Evolutionary conservation across 495 filamentous ascomycete genomes (phyloP), one percentile per base, ranked within the genome.

Genomic region (Hypoxylon fuscum): DNA sequence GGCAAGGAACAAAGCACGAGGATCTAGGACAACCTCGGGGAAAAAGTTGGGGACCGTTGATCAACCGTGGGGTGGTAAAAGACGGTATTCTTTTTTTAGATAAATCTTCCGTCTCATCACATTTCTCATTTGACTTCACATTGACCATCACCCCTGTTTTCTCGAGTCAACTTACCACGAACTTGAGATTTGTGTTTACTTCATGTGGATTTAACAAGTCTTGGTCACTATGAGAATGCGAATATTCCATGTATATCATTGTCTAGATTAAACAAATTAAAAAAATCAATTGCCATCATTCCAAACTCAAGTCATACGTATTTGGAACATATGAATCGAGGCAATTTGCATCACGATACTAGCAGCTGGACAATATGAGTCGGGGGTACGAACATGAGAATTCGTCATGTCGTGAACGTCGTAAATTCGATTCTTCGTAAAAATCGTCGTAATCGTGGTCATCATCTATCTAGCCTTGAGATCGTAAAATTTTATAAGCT

Each of bases 391-490:
- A 59, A 49, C 31, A 43, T 66, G 51, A 66, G 25, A 49, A 8
- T 58, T 66, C 52, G 17, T 62, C 57, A 57, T 60, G 63, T 58
- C 57, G 57, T 61, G 47, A 55, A 66, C 57, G 52, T 66, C 63
- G 63, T 66, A 49, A 61, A 57, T 61, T 66, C 52, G 57, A 66
- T 61, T 61, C 57, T 57, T 66, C 60, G 55, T 65, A 44, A 66
- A 41, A 66, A 66, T 61, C 55, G 49, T 64, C 37, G 51, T 50
- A 43, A 57, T 55, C 54, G 21, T 62, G 37, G 23, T 58, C 62
- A 42, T 62, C 61, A 62, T 64, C 57, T 62, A 61, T 66, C 63
- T 66, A 60, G 57, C 52, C 63, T 43, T 66, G 48, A 66, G 63
- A 62, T 66, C 63, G 54, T 66, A 64, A 62, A 44, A 14, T 60